Evolutionary conservation across 1,284 basidiomycete genomes (phyloP), one percentile per base, ranked within the genome.

Genomic region (Jaminaea rosea): DNA sequence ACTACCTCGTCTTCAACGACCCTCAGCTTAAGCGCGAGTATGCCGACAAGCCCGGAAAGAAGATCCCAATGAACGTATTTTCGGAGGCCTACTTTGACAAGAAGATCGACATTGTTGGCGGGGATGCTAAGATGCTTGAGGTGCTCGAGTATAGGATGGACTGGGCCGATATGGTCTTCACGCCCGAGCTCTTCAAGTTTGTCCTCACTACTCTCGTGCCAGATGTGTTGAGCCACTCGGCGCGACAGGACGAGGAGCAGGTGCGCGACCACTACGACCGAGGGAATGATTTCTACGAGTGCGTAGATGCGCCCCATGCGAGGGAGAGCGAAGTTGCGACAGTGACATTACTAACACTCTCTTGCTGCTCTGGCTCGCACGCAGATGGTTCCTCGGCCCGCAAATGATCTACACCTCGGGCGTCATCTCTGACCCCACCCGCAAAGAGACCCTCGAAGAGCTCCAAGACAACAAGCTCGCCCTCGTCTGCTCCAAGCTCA

Each of bases 381-480:
- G n/a, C n/a, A n/a, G n/a, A n/a, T 94, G 90, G 87, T 94, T 93
- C 83, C 81, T 94, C 48, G 90, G 90, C 9, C 87, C 88, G 3
- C 86, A 90, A 59, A 94, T 94, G 90, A 84, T 99, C 72, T 99
- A 98, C 77, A 99, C 93, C 6, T 89, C 87, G 15, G 93, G 93
- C 60, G 81, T 99, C 55, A 83, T 97, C 58, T 79, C 80, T 26
- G 84, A 88, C 75, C 78, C 87, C 50, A 82, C 82, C 63, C 77
- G 79, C 37, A 80, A 85, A 65, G 88, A 97, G 77, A 85, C 88
- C 13, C 82, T 98, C 51, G 94, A 99, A 75, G 82, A 93, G 70
- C 82, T 99, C 32, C 94, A 99, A 79, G 93, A 98, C 77, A 99
- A 98, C 82, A 98, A 98, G 76, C 83, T 97, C 58, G 84, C 85